Conservation (phyloP, 2,329 filamentous ascomycete genomes). For the Penicillium sp. region DNA sequence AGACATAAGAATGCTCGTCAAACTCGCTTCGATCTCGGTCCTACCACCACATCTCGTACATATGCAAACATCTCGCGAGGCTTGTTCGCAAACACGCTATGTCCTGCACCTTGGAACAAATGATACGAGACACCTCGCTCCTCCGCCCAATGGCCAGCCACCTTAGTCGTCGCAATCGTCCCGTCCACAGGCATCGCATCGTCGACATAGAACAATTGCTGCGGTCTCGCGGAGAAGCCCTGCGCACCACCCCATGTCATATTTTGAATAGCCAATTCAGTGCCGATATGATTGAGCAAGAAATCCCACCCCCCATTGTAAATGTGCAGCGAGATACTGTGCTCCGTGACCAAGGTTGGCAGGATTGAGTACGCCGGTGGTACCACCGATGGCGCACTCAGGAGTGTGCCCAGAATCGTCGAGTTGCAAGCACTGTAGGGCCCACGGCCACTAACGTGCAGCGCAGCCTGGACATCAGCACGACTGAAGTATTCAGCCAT, state of each 20-base stretch:
- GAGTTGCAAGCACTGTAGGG: conserved; percentile 35
- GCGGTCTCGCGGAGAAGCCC: conserved; percentile 37
- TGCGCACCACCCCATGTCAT: conserved; percentile 45
- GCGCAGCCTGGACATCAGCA: conserved; percentile 35
- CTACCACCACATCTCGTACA: conserved; percentile 39
- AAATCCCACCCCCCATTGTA: conserved; percentile 44
- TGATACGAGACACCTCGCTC: conserved; percentile 42
- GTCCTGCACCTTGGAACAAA: conserved; percentile 38
- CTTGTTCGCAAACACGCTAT: conserved; percentile 36
- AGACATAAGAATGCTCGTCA: not conserved
- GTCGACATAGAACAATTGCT: conserved; percentile 29
- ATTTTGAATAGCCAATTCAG: conserved; percentile 41
- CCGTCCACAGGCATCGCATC: conserved; percentile 22
- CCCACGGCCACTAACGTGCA: conserved; percentile 30
- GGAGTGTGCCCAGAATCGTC: conserved; percentile 31
- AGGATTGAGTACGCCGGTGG: conserved; percentile 38
- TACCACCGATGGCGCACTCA: conserved; percentile 22
- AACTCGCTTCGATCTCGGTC: conserved; percentile 6
- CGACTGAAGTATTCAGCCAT: conserved; percentile 38
- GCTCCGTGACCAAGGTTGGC: conserved; percentile 32
- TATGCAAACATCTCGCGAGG: conserved; percentile 41
- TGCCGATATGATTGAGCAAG: conserved; percentile 42
- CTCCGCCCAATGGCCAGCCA: conserved; percentile 34
- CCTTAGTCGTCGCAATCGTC: conserved; percentile 1
- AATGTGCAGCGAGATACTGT: conserved; percentile 39